These are phyloP conservation scores for Phytophthora nicotianae DNA, from an alignment of 352 stramenopile species.

Conservation along the genomic window DNA sequence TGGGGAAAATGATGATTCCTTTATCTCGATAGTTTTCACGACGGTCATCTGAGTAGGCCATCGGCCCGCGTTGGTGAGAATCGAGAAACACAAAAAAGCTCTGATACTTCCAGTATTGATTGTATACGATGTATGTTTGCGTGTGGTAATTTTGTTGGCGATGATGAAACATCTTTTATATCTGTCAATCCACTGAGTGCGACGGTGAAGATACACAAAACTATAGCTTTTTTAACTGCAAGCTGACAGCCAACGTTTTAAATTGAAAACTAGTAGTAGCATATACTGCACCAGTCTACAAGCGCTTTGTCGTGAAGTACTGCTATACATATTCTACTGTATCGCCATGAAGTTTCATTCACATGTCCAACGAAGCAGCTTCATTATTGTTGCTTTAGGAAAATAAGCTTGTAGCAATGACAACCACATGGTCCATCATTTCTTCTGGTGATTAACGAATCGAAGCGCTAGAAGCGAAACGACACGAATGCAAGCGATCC, in stretches of 20 bases:
- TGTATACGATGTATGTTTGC: not conserved
- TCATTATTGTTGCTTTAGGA: too few relatives aligned
- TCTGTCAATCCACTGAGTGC: constrained; percentile 82
- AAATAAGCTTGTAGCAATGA: too few relatives aligned
- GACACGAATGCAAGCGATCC: not conserved
- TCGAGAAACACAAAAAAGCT: constrained; percentile 87
- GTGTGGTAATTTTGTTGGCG: constrained; percentile 16
- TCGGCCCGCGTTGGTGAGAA: constrained; percentile 75
- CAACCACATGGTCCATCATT: not conserved
- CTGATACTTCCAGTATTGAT: constrained; percentile 63
- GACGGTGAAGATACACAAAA: constrained; percentile 78
- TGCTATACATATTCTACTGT: too few relatives aligned
- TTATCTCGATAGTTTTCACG: constrained; percentile 90
- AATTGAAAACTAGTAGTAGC: not conserved
- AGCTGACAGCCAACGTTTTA: constrained; percentile 5
- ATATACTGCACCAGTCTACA: too few relatives aligned
- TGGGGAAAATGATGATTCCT: constrained; percentile 85
- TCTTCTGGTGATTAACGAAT: not conserved
- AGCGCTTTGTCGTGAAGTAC: too few relatives aligned
- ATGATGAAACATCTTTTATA: constrained; percentile 77
- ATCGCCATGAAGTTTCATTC: too few relatives aligned
- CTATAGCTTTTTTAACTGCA: constrained; percentile 88
- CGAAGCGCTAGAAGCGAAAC: not conserved
- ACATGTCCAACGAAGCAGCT: too few relatives aligned
- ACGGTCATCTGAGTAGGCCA: constrained; percentile 88